A percentile compares a stretch with the other conserved stretches of the same genome.
Conservation (phyloP, 2,329 filamentous ascomycete genomes). For the Xylariaceae sp. region DNA sequence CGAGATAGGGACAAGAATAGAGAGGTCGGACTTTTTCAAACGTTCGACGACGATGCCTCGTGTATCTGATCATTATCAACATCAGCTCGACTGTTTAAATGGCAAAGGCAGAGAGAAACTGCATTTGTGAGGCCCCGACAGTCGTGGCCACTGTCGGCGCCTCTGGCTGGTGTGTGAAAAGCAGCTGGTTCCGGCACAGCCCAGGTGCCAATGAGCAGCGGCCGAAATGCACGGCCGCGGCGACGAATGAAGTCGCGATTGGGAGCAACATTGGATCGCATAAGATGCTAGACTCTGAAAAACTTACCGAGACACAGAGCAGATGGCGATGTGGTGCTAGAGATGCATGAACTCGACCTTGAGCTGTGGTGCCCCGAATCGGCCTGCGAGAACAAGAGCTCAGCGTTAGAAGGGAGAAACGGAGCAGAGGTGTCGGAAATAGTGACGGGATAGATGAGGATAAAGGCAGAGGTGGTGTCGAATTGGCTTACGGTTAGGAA, state of each 20-base stretch:
- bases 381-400: constrained; percentile 23
- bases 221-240: constrained; percentile 16
- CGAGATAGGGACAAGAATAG: constrained; percentile 11
- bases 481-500: constrained; percentile 25
- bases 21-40: constrained; percentile 5
- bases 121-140: constrained; percentile 7
- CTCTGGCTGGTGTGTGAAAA: constrained; percentile 15
- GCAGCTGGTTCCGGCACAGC: constrained; percentile 14
- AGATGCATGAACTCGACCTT: constrained; percentile 32
- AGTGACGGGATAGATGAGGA: constrained; percentile 5
- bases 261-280: constrained; percentile 34
- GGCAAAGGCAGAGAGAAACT: constrained; percentile 6
- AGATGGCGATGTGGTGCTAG: constrained; percentile 33
- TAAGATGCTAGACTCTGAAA: constrained; percentile 27
- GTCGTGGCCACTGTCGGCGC: constrained; percentile 14
- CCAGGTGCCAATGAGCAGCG: constrained; percentile 15
- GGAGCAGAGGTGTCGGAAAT: constrained; percentile 8
- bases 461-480: constrained; percentile 19
- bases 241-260: constrained; percentile 21
- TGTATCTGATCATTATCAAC: constrained; percentile 6
- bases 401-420: constrained; percentile 16
- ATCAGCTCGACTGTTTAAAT: constrained; percentile 17
- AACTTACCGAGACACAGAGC: constrained; percentile 35
- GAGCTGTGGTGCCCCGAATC: constrained; percentile 27
- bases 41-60: constrained; percentile 14